Percentiles rank a stretch among this genome's conserved stretches.
Evolutionary conservation across 352 stramenopile species (phyloP).

Genomic region (Phytophthora capsici): DNA sequence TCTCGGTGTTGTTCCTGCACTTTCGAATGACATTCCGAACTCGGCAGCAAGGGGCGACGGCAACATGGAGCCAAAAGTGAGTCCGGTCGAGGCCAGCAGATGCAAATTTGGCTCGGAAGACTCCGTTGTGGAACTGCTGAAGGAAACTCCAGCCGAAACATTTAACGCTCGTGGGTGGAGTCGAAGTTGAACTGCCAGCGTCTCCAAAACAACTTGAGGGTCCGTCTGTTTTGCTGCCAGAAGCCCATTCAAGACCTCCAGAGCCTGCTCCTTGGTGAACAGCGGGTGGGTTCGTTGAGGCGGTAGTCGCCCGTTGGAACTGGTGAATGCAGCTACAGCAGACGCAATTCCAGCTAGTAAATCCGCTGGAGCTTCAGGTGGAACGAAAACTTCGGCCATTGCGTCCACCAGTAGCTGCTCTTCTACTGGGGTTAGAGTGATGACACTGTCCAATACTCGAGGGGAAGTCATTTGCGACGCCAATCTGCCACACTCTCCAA

Average conservation of each 20-base stretch:
- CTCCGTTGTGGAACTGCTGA: slow-evolving; percentile 19
- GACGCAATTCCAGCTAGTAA: slow-evolving; percentile 62
- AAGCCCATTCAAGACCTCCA: slow-evolving; percentile 39
- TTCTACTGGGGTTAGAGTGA: slow-evolving; percentile 62
- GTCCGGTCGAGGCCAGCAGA: slow-evolving; percentile 29
- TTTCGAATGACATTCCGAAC: slow-evolving; percentile 19
- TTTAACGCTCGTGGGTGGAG: slow-evolving; percentile 32
- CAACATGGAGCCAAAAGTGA: slow-evolving; percentile 39
- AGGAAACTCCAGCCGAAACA: slow-evolving; percentile 37
- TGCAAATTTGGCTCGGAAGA: slow-evolving; percentile 37
- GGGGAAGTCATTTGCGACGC: slow-evolving; percentile 30
- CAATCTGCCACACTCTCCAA: slow-evolving; percentile 12
- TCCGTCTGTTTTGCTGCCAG: slow-evolving; percentile 29
- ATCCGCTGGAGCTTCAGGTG: slow-evolving; percentile 44
- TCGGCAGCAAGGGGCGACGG: slow-evolving; percentile 26
- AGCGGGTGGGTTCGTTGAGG: slow-evolving; percentile 42
- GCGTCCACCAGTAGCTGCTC: slow-evolving; percentile 55
- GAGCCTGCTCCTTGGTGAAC: slow-evolving; percentile 55
- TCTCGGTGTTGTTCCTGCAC: slow-evolving; percentile 21
- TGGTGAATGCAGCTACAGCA: slow-evolving; percentile 63
- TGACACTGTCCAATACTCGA: slow-evolving; percentile 51
- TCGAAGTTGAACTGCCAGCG: slow-evolving; percentile 29
- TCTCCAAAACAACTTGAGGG: slow-evolving; percentile 37
- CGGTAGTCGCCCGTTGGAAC: slow-evolving; percentile 44
- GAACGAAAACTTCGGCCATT: slow-evolving; percentile 62